Evolutionary conservation across 345 rosid species (phyloP).

Genomic region (Dovyalis caffra): DNA sequence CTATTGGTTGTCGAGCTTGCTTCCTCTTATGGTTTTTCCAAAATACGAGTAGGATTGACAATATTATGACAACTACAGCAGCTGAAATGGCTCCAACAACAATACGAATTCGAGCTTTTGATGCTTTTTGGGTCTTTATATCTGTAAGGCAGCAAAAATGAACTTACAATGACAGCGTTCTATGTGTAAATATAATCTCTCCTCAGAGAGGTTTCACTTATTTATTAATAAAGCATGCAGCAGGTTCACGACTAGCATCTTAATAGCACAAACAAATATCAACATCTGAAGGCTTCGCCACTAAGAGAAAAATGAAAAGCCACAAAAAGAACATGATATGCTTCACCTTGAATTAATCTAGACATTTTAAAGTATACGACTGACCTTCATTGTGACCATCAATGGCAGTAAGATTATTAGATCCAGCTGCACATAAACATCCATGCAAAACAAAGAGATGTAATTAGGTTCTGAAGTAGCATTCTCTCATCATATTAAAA

Average conservation of each 20-base stretch:
- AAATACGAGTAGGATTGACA: slow-evolving; percentile 8
- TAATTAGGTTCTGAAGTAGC: slow-evolving; percentile 11
- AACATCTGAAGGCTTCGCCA: background rate
- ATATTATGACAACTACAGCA: slow-evolving; percentile 11
- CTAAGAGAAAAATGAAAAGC: too few relatives aligned
- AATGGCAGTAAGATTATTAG: slow-evolving; percentile 19
- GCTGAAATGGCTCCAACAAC: slow-evolving; percentile 23
- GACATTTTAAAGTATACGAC: background rate
- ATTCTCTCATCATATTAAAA: too few relatives aligned
- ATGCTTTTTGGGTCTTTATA: slow-evolving; percentile 2
- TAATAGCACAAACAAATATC: background rate
- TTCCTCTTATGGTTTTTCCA: slow-evolving; percentile 20
- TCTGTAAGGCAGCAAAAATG: slow-evolving; percentile 17
- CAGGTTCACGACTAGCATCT: too few relatives aligned
- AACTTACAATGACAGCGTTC: background rate
- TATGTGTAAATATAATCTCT: background rate
- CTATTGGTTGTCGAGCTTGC: slow-evolving; percentile 2
- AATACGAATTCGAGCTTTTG: slow-evolving; percentile 12
- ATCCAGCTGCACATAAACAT: slow-evolving; percentile 9
- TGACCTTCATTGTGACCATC: slow-evolving; percentile 25
- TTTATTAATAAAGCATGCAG: background rate
- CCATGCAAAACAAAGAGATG: background rate
- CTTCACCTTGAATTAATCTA: background rate
- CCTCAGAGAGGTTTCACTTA: background rate
- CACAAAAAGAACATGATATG: background rate